A percentile compares a stretch with the other conserved stretches of the same genome.
Evolutionary conservation across 208 protist genomes (phyloP).

Genomic region (Phytomonas francai): DNA sequence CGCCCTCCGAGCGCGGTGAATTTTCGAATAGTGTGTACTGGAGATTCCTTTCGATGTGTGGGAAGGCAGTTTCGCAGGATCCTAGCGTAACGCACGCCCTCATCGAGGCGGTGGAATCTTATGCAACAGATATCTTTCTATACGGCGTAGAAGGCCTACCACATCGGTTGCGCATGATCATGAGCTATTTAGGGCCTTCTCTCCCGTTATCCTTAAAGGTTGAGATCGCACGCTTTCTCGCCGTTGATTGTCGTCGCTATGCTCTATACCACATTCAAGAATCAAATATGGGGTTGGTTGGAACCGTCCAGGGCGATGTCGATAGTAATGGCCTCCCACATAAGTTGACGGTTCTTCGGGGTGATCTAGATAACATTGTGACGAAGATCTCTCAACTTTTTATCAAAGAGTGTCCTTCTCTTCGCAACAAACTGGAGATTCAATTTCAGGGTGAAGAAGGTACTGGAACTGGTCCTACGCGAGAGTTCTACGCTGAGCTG

Average conservation of each 20-base stretch:
- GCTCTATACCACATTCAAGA: slow-evolving; percentile 61
- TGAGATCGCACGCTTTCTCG: slow-evolving; percentile 50
- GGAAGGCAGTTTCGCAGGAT: slow-evolving; percentile 11
- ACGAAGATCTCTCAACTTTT: slow-evolving; percentile 35
- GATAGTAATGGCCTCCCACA: slow-evolving; percentile 41
- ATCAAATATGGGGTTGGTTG: slow-evolving; percentile 19
- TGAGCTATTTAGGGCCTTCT: slow-evolving; percentile 19
- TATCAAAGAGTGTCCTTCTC: slow-evolving; percentile 21
- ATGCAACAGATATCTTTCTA: slow-evolving; percentile 32
- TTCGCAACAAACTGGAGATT: slow-evolving; percentile 68
- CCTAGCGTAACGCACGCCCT: slow-evolving; percentile 32
- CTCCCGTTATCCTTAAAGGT: slow-evolving; percentile 50
- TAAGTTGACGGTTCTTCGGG: slow-evolving; percentile 41
- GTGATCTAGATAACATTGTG: slow-evolving; percentile 23
- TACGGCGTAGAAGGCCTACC: slow-evolving; percentile 47
- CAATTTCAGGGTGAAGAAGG: slow-evolving; percentile 75
- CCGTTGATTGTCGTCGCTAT: slow-evolving; percentile 65
- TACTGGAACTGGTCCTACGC: slow-evolving; percentile 76
- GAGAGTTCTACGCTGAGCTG: slow-evolving; percentile 81
- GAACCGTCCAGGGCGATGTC: slow-evolving; percentile 42
- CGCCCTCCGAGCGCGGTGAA: not conserved
- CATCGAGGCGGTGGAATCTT: slow-evolving; percentile 42
- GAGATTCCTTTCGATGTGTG: not conserved
- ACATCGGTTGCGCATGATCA: slow-evolving; percentile 16
- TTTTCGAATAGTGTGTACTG: not conserved